Evolutionary conservation across 2,329 filamentous ascomycete genomes (phyloP), one percentile per base, ranked within the genome.

Genomic region (Cercospora sp.): DNA sequence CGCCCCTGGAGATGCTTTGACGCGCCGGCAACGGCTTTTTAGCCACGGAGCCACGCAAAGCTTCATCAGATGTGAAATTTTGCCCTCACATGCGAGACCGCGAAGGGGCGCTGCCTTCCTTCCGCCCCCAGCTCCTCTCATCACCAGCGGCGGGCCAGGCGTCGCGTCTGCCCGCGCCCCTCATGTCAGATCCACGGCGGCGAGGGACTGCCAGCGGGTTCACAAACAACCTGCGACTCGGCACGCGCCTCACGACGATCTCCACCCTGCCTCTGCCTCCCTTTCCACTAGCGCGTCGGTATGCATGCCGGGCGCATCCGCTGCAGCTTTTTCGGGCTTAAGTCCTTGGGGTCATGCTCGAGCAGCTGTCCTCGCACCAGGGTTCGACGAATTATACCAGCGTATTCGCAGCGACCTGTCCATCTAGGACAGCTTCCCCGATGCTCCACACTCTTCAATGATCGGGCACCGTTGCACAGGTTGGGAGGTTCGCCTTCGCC

Each of bases 211-310:
- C 30, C 55, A 24, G 13, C 37, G 60, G 60, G 60, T 45, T 62
- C 60, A 62, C 60, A 62, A 62, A 62, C 40, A 45, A n/a, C 40
- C 26, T 18, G 43, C 40, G 60, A 58, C 55, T 62, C 40, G 58
- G 58, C 58, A 61, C 18, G 34, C 58, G 58, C 34, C 34, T 40
- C 59, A 61, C 34, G 60, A 45, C 60, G 40, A 62, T 62, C 60
- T 62, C 37, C 28, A 45, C 24, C 43, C 60, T 59, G 55, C 26
- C 55, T 59, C 60, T 37, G 55, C 26, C 55, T 59, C 60, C 60
- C 60, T 45, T 18, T 45, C 40, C 32, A 51, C 60, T 62, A 45
- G 60, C 60, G 60, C 28, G 24, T 30, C 60, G 37, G 60, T 32
- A 62, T 51, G 37, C 37, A 30, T 51, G 37, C 60, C 40, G 43